These are phyloP conservation scores for Grigorovia humatica DNA, from an alignment of 805 yeast species.

Conservation along the genomic window DNA sequence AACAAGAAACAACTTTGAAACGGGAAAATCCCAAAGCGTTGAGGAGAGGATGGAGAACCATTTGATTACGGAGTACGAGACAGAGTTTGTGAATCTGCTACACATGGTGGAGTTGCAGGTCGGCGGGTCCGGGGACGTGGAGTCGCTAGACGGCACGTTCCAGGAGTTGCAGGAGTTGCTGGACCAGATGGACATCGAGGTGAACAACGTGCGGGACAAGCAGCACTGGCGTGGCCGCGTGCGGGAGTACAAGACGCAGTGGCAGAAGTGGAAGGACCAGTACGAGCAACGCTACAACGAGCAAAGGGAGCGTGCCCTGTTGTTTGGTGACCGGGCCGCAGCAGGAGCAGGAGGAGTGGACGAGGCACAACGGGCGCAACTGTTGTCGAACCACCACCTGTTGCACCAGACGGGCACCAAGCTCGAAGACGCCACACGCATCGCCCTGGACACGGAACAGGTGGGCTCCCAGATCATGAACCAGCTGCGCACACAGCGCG, in stretches of 20 bases:
- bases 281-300: slow-evolving; percentile 45
- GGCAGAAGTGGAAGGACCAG: slow-evolving; percentile 13
- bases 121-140: too few species aligned
- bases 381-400: slow-evolving; percentile 67
- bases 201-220: slow-evolving; percentile 54
- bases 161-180: slow-evolving; percentile 43
- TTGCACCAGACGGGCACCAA: slow-evolving; percentile 77
- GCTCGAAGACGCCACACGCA: slow-evolving; percentile 74
- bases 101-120: slow-evolving; percentile 19
- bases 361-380: slow-evolving; percentile 68
- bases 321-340: slow-evolving; percentile 47
- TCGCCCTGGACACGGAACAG: slow-evolving; percentile 85
- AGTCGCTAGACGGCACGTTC: slow-evolving; percentile 17
- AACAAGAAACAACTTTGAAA: not conserved
- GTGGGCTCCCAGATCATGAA: slow-evolving; percentile 85
- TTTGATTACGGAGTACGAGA: slow-evolving; percentile 21
- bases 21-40: not conserved
- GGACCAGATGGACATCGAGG: slow-evolving; percentile 82
- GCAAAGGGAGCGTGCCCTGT: slow-evolving; percentile 56
- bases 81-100: slow-evolving; percentile 29
- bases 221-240: slow-evolving; percentile 64
- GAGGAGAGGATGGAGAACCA: not conserved
- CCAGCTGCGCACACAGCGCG: slow-evolving; percentile 86
- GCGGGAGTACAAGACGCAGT: slow-evolving; percentile 35
- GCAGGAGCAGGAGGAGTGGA: slow-evolving; percentile 18